These are phyloP conservation scores for Brassica cretica DNA, from an alignment of 345 rosid species.

Conservation along the genomic window DNA sequence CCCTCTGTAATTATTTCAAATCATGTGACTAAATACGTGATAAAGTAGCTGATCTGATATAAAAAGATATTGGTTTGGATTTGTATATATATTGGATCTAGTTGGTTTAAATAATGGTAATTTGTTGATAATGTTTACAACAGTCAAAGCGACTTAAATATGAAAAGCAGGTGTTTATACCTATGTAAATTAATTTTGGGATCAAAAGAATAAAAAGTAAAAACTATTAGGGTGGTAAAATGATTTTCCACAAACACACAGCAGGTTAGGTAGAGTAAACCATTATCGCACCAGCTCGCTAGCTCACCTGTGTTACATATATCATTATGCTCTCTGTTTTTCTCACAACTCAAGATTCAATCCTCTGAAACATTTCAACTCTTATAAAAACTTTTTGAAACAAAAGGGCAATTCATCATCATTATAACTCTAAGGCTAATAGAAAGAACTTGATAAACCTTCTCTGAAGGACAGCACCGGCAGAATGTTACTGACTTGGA, in stretches of 20 bases:
- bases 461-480: slow-evolving; percentile 33
- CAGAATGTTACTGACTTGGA: slow-evolving; percentile 22
- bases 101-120: not conserved
- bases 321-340: not conserved
- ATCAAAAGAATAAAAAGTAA: not conserved
- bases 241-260: not conserved
- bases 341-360: slow-evolving; percentile 6
- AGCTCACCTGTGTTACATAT: slow-evolving; percentile 1
- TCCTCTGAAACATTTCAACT: slow-evolving; percentile 28
- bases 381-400: slow-evolving; percentile 15
- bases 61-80: too few relatives aligned
- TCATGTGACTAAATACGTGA: slow-evolving; percentile 15
- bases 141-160: not conserved
- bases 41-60: too few relatives aligned
- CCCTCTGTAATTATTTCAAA: not conserved
- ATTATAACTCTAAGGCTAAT: slow-evolving; percentile 21
- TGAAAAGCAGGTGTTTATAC: not conserved
- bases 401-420: slow-evolving; percentile 28
- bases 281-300: slow-evolving; percentile 6
- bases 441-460: slow-evolving; percentile 20
- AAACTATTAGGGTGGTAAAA: not conserved
- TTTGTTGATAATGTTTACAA: not conserved
- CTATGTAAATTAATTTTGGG: not conserved
- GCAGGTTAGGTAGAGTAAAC: not conserved
- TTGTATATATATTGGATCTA: not conserved